Base-by-base conservation (phyloP, 2,329 filamentous ascomycete genomes). In the Mariannaea sp. region DNA sequence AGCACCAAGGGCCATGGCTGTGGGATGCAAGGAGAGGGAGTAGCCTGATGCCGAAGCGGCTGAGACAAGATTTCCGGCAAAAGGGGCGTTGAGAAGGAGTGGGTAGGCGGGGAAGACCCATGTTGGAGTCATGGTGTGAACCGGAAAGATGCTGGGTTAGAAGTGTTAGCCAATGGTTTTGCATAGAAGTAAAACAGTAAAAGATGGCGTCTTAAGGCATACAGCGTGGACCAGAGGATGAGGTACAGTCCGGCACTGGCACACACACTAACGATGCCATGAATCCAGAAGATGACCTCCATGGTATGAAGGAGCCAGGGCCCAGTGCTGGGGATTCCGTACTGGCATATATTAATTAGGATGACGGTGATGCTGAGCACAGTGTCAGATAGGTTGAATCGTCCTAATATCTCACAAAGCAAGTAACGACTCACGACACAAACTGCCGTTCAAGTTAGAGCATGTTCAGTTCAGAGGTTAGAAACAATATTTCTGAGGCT, bases 91-190 rank as follows among this genome's bases (percentile, higher is more conserved):
- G 7, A 94, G 82, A 3, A 95, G 80, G 17, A 94, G 78, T 0
- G 90, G 89, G 59, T 95, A 95, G 1, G 88, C 89, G 0, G 90
- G 90, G 60, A 94, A 94, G 49, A 93, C 91, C 90, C 90, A 94
- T 14, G 91, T 85, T 0, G 90, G 90, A 0, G 90, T 94, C 90
- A 95, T 94, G 46, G 85, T 85, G 27, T 89, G 87, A 41, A 94
- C 89, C 0, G 90, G 79, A 42, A 80, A 80, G 20, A 75, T 73
- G 71, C 75, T 81, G 14, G n/a, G 38, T 9, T 30, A 32, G n/a
- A 16, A 4, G 6, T 27, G 30, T 48, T 14, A 22, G 22, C 13
- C 1, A 7, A 9, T 52, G 14, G 19, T 32, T 13, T 20, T 19
- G 33, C 7, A 2, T 14, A 12, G 4, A 22, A 24, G 12, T 4